Evolutionary conservation across 371 early-diverging fungal genomes (phyloP), one percentile per base, ranked within the genome.

Genomic region (Entomophthora muscae): DNA sequence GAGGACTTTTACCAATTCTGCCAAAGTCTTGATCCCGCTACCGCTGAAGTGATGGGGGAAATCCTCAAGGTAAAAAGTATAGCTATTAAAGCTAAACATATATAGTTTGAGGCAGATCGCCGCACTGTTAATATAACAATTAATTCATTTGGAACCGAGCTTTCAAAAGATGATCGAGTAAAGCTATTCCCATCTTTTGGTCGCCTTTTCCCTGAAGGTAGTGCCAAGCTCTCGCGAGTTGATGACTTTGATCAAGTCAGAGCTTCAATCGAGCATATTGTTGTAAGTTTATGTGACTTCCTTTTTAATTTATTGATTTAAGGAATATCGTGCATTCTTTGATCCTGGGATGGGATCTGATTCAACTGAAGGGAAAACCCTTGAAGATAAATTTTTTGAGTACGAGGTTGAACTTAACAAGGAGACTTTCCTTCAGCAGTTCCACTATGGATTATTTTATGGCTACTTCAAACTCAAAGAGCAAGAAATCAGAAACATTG

Each of bases 401-500:
- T 81, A 85, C 60, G 96, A 98, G 69, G 98, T 94, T 29, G 78
- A 86, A 63, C 81, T 94, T 66, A 94, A 95, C 85, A 87, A 89
- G 72, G 78, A 82, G 57, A 75, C 92, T n/a, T 97, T 95, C 75
- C 81, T 87, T 68, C 93, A 91, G 72, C 98, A 98, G 74, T 97
- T 95, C 78, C 91, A 95, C 71, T 96, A 81, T 71, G 94, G 90
- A 53, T 81, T 92, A n/a, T 98, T 95, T 67, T 99, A 93, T 74
- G 78, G 94, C 21, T 98, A 89, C 81, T 76, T 99, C 63, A 91
- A 90, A 73, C 78, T 99, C 63, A 98, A 96, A 82, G 99, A 99
- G 72, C 98, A 98, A 71, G 99, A 99, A 76, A 90, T 99, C 61
- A 83, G 98, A 65, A 99, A 98, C 76, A 91, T 99, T 71, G 88